Percentiles rank a stretch among this genome's conserved stretches.
phyloP scores from a whole-genome alignment of 345 rosid species.

The Rhodamnia rubescens region DNA sequence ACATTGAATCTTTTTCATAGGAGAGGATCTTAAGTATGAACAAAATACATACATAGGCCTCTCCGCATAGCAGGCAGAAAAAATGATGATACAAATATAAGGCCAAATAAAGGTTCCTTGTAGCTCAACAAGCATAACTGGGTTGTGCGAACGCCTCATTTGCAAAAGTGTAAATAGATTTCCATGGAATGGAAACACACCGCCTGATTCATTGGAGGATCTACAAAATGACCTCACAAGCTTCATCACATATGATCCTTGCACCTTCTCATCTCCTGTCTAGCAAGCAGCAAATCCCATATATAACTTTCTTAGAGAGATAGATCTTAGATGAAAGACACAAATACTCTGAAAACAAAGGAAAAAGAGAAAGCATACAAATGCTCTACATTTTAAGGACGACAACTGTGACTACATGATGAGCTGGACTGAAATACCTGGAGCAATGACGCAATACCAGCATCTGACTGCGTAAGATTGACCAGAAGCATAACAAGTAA shows the following conservation, averaged over 20 bases:
- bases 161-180: neutral
- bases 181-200: conserved; percentile 18
- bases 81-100: neutral
- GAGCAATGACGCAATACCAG: conserved; percentile 70
- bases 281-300: conserved; percentile 17
- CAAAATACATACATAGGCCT: neutral
- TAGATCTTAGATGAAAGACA: neutral
- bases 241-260: conserved; percentile 69
- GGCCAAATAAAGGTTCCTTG: neutral
- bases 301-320: neutral
- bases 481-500: conserved; percentile 86
- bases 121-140: neutral
- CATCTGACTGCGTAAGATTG: conserved; percentile 75
- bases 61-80: neutral
- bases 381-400: neutral
- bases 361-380: neutral
- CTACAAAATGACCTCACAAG: conserved; percentile 88
- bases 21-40: neutral
- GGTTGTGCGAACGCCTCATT: neutral
- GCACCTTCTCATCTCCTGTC: conserved; percentile 66
- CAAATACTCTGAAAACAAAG: neutral
- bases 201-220: conserved; percentile 40
- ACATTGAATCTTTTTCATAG: neutral
- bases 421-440: conserved; percentile 39
- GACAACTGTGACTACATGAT: neutral